phyloP scores from a whole-genome alignment of 2,329 filamentous ascomycete genomes.

The Aspergillus pseudotamarii region DNA sequence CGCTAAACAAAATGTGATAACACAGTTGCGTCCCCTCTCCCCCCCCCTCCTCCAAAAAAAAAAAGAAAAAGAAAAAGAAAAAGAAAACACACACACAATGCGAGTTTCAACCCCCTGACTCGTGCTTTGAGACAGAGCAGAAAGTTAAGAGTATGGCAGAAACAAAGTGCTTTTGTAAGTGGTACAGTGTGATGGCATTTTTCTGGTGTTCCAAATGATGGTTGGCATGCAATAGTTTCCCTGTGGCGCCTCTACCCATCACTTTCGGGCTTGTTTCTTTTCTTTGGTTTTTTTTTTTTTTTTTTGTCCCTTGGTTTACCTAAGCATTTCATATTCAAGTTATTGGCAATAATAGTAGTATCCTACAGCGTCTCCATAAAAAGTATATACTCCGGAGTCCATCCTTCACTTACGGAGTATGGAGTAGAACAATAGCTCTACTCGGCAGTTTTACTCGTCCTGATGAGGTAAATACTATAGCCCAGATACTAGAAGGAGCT shows the following conservation, averaged over 20 bases:
- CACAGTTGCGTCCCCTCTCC: too few species aligned
- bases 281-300: too few species aligned
- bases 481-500: too few species aligned
- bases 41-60: too few species aligned
- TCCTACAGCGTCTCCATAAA: not conserved
- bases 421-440: not conserved
- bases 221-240: not conserved
- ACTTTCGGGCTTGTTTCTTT: too few species aligned
- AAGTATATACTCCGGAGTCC: not conserved
- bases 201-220: not conserved
- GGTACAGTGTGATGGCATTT: not conserved
- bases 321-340: not conserved
- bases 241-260: not conserved
- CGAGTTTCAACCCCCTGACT: constrained; percentile 1
- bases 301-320: not conserved
- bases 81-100: not conserved
- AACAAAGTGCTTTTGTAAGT: constrained; percentile 2
- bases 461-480: too few species aligned
- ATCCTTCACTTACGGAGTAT: not conserved
- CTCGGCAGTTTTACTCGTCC: not conserved
- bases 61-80: too few species aligned
- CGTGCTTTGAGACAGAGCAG: constrained; percentile 5
- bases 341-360: not conserved
- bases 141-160: not conserved
- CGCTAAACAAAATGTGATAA: constrained; percentile 10